Base-by-base conservation (phyloP, 2,329 filamentous ascomycete genomes). In the Talaromyces verruculosus region DNA sequence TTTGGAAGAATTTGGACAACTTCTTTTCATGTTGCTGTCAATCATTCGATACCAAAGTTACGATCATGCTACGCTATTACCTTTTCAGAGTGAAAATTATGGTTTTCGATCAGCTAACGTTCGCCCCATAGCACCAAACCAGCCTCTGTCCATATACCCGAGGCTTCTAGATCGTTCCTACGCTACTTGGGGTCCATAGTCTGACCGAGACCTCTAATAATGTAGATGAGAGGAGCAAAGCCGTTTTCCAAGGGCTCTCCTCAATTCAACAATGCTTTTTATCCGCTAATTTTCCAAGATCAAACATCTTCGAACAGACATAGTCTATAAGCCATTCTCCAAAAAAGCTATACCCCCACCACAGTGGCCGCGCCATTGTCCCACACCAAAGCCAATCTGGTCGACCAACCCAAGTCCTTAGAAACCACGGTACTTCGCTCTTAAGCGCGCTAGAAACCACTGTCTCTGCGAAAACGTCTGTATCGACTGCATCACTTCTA, bases 281-380 rank as follows among this genome's bases (percentile, higher is more conserved):
- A 30, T 57, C 51, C 51, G 35, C 51, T 35, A 57, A 57, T 35
- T 35, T 33, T 10, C 28, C 33, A 22, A 57, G 28, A n/a, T 57
- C 51, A 57, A 57, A 57, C 51, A 57, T 57, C 22, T 35, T 57
- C 51, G 51, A 57, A 57, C 51, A 57, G 15, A 57, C 28, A 57
- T 57, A 57, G 10, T 57, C 51, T 30, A 57, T 57, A 30, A 57
- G 51, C 51, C 51, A 35, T 35, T 57, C 51, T 57, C 51, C 51
- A 57, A 57, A 35, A 57, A 57, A 57, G 28, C 30, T 57, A 57
- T 57, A 57, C 8, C 51, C 51, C 51, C 51, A 57, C 51, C 51
- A 57, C 33, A 57, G 11, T 57, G 51, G 51, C 51, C 51, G 51
- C 17, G 51, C 51, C 51, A 57, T 57, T 33, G 25, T 57, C n/a